A percentile compares a stretch with the other conserved stretches of the same genome.
Conservation (phyloP, 768 basidiomycete genomes). For the Mycena crocata region DNA sequence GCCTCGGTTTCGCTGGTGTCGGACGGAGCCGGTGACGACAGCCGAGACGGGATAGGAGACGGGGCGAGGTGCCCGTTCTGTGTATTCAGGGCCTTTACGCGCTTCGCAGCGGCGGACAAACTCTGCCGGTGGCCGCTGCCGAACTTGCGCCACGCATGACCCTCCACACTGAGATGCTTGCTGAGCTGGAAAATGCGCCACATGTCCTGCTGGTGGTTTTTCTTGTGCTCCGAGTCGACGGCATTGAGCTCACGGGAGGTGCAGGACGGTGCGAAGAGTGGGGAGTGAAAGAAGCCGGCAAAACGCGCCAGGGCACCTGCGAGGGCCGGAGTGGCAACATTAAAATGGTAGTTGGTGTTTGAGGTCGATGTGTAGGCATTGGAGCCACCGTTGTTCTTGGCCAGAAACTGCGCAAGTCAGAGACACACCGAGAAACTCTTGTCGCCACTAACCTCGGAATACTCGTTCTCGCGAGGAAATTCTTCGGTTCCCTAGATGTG, state of each 20-base stretch:
- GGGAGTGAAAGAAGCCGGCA: slow-evolving; percentile 92
- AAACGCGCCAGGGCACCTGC: slow-evolving; percentile 81
- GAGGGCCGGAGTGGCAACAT: slow-evolving; percentile 71
- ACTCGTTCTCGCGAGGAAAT: slow-evolving; percentile 94
- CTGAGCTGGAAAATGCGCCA: slow-evolving; percentile 97
- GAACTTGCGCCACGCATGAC: slow-evolving; percentile 92
- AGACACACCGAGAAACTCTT: neutral
- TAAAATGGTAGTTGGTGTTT: slow-evolving; percentile 92
- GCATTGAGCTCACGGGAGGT: slow-evolving; percentile 93
- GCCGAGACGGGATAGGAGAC: slow-evolving; percentile 65
- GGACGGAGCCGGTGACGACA: slow-evolving; percentile 71
- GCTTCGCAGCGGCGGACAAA: slow-evolving; percentile 70
- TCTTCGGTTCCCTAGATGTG: slow-evolving; percentile 77
- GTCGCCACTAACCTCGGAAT: slow-evolving; percentile 72
- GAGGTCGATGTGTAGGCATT: slow-evolving; percentile 95
- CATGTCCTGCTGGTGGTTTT: slow-evolving; percentile 90
- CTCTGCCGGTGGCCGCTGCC: slow-evolving; percentile 88
- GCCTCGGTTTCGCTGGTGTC: slow-evolving; percentile 73
- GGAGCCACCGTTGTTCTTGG: slow-evolving; percentile 85
- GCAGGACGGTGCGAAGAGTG: slow-evolving; percentile 87
- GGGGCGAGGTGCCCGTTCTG: slow-evolving; percentile 47
- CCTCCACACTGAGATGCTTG: slow-evolving; percentile 83
- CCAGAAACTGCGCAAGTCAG: slow-evolving; percentile 63
- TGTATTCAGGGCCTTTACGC: slow-evolving; percentile 58
- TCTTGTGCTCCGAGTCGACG: slow-evolving; percentile 97